phyloP scores from a whole-genome alignment of 1,139 yeast genomes.

The Scheffersomyces segobiensis region DNA sequence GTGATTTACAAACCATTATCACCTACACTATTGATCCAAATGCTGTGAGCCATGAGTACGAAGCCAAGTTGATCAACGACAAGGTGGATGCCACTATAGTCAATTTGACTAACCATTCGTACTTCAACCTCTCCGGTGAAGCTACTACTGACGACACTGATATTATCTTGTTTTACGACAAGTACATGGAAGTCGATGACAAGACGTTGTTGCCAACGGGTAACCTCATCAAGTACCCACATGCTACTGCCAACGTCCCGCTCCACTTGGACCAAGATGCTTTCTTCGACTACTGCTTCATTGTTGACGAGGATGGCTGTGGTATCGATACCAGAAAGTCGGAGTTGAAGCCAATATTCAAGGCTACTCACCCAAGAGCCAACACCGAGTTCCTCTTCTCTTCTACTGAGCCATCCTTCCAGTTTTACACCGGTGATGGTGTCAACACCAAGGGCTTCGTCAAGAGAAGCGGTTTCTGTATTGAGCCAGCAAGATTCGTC shows the following conservation, averaged over 20 bases:
- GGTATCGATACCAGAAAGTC: constrained; percentile 45
- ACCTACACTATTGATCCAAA: constrained; percentile 38
- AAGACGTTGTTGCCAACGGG: constrained; percentile 54
- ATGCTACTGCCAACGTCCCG: constrained; percentile 21
- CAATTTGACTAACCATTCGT: constrained; percentile 65
- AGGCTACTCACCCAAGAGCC: constrained; percentile 51
- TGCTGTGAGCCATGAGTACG: constrained; percentile 47
- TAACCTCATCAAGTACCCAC: constrained; percentile 26
- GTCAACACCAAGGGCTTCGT: constrained; percentile 38
- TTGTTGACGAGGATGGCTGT: constrained; percentile 34
- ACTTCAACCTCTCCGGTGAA: constrained; percentile 44
- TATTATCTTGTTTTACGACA: constrained; percentile 27
- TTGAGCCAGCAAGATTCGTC: constrained; percentile 63
- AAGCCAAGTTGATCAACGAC: constrained; percentile 41
- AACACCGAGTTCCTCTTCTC: constrained; percentile 41
- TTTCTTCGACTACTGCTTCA: constrained; percentile 53
- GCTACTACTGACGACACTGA: constrained; percentile 34
- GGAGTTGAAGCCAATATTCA: constrained; percentile 37
- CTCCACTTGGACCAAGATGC: constrained; percentile 26
- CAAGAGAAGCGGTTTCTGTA: constrained; percentile 59
- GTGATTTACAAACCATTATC: constrained; percentile 44
- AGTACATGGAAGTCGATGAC: constrained; percentile 39
- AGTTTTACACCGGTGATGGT: constrained; percentile 64
- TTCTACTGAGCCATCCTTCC: constrained; percentile 70
- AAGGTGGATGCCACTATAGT: constrained; percentile 48